Evolutionary conservation across 164 flowering plant genomes (phyloP), one percentile per base, ranked within the genome.

Genomic region (Paratinospora sagittata): DNA sequence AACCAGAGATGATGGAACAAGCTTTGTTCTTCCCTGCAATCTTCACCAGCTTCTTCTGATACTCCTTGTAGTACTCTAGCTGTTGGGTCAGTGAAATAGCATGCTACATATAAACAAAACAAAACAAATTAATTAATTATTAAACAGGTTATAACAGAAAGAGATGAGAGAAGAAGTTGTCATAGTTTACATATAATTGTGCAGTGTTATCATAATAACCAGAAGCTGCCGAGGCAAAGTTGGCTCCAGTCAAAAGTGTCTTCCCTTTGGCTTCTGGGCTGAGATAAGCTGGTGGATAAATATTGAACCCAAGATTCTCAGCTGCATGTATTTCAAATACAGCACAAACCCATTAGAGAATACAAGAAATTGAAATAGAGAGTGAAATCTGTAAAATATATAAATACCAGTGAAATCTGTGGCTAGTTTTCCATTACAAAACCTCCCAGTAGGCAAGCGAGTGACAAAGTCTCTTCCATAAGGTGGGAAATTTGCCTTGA

Each of bases 221-320:
- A 72, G 97, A 91, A 73, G 86, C 86, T 71, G 85, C 96, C 0
- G 98, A 91, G 8, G 99, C 99, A 73, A 96, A 93, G 84, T 93
- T 93, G 49, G 75, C 96, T 62, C 99, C 97, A 2, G 75, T 85
- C 69, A 90, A 73, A 17, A 91, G 77, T 73, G 68, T 82, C 16
- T 77, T 81, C 69, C 90, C 96, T 37, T 34, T 60, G 63, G 96
- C 95, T 67, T 84, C 85, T 67, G 33, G 80, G 81, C 92, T 87
- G 24, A 88, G 90, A 76, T 88, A 96, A 66, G 98, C 87, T 39
- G 97, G 95, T 65, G 89, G 99, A 76, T 90, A 93, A 14, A 90
- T 73, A 68, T 84, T 69, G 80, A 93, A 93, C 3, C 99, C 98
- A 7, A 92, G 87, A 77, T 68, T 82, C 75, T 92, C 98, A 77